A percentile compares a stretch with the other conserved stretches of the same genome.
Evolutionary conservation across 805 yeast species (phyloP).

Genomic region (Saturnispora sekii): DNA sequence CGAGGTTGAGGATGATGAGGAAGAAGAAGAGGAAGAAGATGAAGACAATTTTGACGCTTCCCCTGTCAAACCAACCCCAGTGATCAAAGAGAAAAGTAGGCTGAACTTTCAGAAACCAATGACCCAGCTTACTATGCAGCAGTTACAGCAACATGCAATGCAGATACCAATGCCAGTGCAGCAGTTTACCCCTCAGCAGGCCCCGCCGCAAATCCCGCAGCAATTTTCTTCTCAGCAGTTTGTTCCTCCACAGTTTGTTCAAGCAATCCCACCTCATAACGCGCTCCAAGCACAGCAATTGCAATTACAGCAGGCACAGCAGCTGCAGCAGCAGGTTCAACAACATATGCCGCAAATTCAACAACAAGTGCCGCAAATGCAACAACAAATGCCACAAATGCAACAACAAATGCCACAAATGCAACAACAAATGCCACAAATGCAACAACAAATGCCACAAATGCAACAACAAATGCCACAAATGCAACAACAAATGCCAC

Average conservation of each 20-base stretch:
- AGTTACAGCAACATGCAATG: background rate
- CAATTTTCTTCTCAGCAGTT: background rate
- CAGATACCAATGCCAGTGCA: background rate
- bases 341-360: background rate
- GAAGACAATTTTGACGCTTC: background rate
- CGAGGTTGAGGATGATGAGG: conserved; percentile 4
- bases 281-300: background rate
- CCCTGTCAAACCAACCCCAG: background rate
- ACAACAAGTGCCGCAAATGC: too few species aligned
- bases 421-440: background rate
- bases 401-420: too few species aligned
- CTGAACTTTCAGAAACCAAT: background rate
- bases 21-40: background rate
- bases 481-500: background rate
- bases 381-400: too few species aligned
- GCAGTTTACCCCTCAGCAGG: background rate
- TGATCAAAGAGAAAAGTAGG: background rate
- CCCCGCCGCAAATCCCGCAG: background rate
- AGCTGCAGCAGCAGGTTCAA: background rate
- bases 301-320: background rate
- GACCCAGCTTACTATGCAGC: background rate
- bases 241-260: background rate
- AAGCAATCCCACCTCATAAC: background rate
- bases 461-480: background rate
- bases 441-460: background rate